phyloP scores from a whole-genome alignment of 2,329 filamentous ascomycete species.

The Penicillium sp. region DNA sequence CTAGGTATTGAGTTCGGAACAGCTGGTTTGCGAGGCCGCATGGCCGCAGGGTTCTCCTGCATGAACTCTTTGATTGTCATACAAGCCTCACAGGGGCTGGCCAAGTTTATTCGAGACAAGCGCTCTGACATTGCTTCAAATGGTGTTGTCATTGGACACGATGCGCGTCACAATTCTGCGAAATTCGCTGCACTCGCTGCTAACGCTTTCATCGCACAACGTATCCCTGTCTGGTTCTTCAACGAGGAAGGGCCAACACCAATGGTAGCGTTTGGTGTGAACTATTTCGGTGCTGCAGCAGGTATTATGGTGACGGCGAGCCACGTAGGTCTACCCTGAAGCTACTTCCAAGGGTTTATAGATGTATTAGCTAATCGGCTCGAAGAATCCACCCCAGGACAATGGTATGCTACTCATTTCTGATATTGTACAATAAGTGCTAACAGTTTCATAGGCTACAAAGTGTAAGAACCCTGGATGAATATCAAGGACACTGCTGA shows the following conservation, averaged over 20 bases:
- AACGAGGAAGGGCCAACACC: conserved; percentile 59
- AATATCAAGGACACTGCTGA: conserved; percentile 21
- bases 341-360: not conserved
- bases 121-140: conserved; percentile 44
- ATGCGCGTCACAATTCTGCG: conserved; percentile 63
- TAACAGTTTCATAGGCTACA: conserved; percentile 51
- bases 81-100: conserved; percentile 65
- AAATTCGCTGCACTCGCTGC: conserved; percentile 62
- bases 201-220: conserved; percentile 58
- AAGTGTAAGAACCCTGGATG: conserved; percentile 48
- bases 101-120: conserved; percentile 56
- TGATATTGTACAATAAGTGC: not conserved
- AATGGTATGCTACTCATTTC: conserved; percentile 48
- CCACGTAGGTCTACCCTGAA: conserved; percentile 44
- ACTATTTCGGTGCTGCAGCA: conserved; percentile 53
- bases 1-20: conserved; percentile 61
- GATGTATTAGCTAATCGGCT: conserved; percentile 8
- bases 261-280: conserved; percentile 62
- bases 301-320: conserved; percentile 68
- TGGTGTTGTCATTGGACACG: conserved; percentile 61
- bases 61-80: conserved; percentile 62
- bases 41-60: conserved; percentile 64
- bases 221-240: conserved; percentile 61
- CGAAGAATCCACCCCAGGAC: conserved; percentile 59
- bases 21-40: conserved; percentile 61